These are phyloP conservation scores for Botrytis medusae DNA, from an alignment of 2,329 filamentous ascomycete species.

Conservation along the genomic window DNA sequence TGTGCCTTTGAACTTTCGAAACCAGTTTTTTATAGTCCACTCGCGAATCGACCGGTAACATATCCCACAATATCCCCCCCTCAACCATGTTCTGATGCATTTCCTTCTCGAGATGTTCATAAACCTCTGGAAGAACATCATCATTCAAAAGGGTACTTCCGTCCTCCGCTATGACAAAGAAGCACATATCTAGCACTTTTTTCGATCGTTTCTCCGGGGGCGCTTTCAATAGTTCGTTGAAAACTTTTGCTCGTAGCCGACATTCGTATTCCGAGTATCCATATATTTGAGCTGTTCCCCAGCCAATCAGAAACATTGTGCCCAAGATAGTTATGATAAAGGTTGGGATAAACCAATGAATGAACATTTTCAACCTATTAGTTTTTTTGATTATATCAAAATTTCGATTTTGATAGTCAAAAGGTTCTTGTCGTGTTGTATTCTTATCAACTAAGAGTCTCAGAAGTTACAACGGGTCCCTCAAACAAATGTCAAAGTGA, in stretches of 20 bases:
- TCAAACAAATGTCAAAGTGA: not conserved
- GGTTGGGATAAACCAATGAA: not conserved
- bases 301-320: no score
- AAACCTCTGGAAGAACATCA: not conserved
- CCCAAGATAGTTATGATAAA: fast-evolving
- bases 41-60: not conserved
- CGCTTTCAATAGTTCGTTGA: not conserved
- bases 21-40: not conserved
- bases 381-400: no score
- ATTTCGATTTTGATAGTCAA: no score
- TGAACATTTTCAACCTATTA: no score
- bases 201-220: not conserved
- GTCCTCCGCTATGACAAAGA: not conserved
- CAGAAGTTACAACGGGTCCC: not conserved
- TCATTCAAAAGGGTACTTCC: not conserved
- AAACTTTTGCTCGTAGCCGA: not conserved
- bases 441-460: not conserved
- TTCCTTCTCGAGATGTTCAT: not conserved
- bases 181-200: slow-evolving; percentile 1
- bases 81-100: not conserved
- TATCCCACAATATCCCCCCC: not conserved
- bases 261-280: not conserved
- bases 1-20: not conserved
- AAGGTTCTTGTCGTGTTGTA: not conserved
- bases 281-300: not conserved